Evolutionary conservation across 228 moss, liverwort and hornwort species (phyloP), one percentile per base, ranked within the genome.

Genomic region (Sphagnum magellanicum): DNA sequence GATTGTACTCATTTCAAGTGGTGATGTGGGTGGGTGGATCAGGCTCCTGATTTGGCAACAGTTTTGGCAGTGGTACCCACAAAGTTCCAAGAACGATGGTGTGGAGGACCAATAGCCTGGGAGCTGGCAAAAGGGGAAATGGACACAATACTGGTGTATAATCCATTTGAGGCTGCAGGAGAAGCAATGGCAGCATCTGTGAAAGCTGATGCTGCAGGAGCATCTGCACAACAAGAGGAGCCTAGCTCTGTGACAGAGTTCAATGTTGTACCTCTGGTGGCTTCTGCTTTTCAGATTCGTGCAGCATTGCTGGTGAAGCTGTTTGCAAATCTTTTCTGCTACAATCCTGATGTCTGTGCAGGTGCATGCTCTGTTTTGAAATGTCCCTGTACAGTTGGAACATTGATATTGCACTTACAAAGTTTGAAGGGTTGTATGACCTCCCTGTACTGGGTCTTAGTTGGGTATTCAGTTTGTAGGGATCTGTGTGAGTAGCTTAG

Each of bases 91-190:
- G 93, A 92, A 50, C 90, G 98, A 68, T 98, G 98, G 98, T 98
- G 98, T 76, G 94, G 93, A 73, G 97, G 97, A 52, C 89, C 91
- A 67, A 87, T 91, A 69, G 94, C 93, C 64, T 85, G 87, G 65
- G 83, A 92, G 75, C 83, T 93, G 74, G 93, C 94, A 60, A 87
- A 85, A 63, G 92, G 88, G 55, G 97, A 98, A 77, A 88, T 90
- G 87, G 97, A 98, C 78, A 94, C 97, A 53, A 85, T 88, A 6
- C 69, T 98, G 73, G 88, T 91, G 66, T 98, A 93, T 62, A 91
- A 98, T 74, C 91, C 93, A 74, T 98, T 98, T 72, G 91, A 93
- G 85, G 93, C 97, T 81, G 92, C 97, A 63, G 97, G 97, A 67
- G 94, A 90, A 74, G 97, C 93, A 58, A 98, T 98, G 97, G 87